phyloP scores from a whole-genome alignment of 2,329 filamentous ascomycete species.

The Arthrobotrys iridis region DNA sequence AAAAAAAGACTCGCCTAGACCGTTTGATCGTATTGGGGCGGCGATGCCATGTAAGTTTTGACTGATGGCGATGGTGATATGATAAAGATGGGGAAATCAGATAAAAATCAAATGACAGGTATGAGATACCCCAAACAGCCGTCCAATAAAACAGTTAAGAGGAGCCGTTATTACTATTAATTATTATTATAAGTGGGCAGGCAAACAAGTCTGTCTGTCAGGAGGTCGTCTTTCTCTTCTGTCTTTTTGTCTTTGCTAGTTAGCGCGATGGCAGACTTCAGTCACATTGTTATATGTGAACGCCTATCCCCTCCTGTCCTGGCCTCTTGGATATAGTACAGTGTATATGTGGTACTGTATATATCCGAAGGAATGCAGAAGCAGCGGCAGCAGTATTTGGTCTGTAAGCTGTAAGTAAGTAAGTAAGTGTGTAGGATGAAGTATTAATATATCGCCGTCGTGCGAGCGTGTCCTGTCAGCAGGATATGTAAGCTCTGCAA shows the following conservation, averaged over 20 bases:
- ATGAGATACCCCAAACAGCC: neutral
- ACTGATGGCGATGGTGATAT: neutral
- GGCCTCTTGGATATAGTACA: no score
- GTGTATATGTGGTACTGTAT: no score
- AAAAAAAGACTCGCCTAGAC: conserved; percentile 53
- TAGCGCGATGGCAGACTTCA: conserved; percentile 4
- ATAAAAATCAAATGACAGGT: neutral
- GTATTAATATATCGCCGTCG: conserved; percentile 8
- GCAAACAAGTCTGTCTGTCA: no score
- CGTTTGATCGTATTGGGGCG: neutral
- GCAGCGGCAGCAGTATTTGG: no score
- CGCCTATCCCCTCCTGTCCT: no score
- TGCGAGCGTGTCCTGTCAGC: conserved; percentile 18
- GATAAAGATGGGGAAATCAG: neutral
- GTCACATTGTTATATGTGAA: conserved; percentile 32
- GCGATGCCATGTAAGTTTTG: neutral
- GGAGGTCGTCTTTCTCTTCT: no score
- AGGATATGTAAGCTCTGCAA: conserved; percentile 25
- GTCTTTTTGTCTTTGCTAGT: neutral
- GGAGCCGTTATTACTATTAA: no score
- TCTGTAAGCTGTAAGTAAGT: neutral
- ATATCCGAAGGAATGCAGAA: no score
- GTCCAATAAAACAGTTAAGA: neutral
- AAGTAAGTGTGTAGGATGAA: neutral
- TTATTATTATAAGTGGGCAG: no score